These are phyloP conservation scores for Acanthamoeba triangularis DNA, from an alignment of 208 protist species.

Conservation along the genomic window DNA sequence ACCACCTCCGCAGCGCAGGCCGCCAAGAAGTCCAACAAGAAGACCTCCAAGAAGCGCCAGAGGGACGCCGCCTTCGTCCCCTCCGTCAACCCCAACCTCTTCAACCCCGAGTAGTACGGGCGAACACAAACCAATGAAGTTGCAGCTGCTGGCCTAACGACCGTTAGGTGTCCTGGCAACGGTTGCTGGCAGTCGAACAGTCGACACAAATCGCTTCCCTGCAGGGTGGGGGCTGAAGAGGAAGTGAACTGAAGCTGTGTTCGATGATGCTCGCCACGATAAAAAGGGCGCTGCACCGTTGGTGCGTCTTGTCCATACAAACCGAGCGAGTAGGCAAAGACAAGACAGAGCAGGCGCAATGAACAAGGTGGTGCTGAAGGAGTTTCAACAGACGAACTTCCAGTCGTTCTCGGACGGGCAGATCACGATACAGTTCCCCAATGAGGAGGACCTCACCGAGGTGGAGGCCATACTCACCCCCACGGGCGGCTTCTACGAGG, in stretches of 20 bases:
- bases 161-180: no score
- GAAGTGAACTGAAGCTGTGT: no score
- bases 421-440: slow-evolving; percentile 11
- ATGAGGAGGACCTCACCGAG: not conserved
- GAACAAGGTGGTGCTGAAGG: slow-evolving; percentile 69
- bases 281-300: no score
- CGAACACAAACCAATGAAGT: not conserved
- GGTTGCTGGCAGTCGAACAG: no score
- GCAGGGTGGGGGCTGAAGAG: no score
- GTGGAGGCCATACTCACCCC: slow-evolving; percentile 31
- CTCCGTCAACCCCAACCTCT: not conserved
- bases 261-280: no score
- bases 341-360: no score
- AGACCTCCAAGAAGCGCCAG: not conserved
- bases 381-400: slow-evolving; percentile 63
- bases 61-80: not conserved
- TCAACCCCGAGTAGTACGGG: not conserved
- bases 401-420: slow-evolving; percentile 66
- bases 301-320: no score
- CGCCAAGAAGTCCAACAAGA: not conserved
- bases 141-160: no score
- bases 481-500: slow-evolving; percentile 30
- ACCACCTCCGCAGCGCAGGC: not conserved
- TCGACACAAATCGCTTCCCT: no score
- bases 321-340: no score